These are phyloP conservation scores for Monosporascus sp. DNA, from an alignment of 2,329 filamentous ascomycete genomes.

Conservation along the genomic window DNA sequence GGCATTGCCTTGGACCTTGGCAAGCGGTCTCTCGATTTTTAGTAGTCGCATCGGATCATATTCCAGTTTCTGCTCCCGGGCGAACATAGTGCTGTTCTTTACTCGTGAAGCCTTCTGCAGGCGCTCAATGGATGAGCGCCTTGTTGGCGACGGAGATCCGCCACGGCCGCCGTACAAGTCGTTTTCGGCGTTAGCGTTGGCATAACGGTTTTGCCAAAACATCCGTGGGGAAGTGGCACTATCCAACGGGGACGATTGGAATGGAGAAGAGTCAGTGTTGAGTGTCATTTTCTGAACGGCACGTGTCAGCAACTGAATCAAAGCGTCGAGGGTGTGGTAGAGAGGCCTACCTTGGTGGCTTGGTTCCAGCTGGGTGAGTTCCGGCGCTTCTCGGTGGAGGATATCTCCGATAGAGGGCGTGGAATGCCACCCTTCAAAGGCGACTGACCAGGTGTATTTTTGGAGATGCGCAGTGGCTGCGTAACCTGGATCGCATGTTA, in stretches of 20 bases:
- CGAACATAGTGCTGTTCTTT: conserved; percentile 97
- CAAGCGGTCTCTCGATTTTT: conserved; percentile 75
- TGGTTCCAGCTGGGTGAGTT: conserved; percentile 93
- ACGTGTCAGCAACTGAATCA: conserved; percentile 23
- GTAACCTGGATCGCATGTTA: conserved; percentile 20
- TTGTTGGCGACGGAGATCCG: conserved; percentile 64
- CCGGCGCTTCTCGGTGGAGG: conserved; percentile 75
- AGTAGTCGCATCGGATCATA: conserved; percentile 80
- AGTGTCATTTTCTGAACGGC: conserved; percentile 57
- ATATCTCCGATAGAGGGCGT: conserved; percentile 83
- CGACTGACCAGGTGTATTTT: conserved; percentile 54
- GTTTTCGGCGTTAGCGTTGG: conserved; percentile 66
- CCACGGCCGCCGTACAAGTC: conserved; percentile 52
- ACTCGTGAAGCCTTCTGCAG: conserved; percentile 91
- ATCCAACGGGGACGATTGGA: conserved; percentile 76
- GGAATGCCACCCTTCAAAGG: conserved; percentile 60
- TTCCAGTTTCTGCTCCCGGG: conserved; percentile 84
- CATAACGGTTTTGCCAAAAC: conserved; percentile 83
- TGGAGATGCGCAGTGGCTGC: conserved; percentile 75
- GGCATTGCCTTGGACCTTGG: conserved; percentile 69
- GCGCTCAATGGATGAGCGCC: conserved; percentile 89
- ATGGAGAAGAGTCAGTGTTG: conserved; percentile 72
- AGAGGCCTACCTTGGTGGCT: conserved; percentile 56
- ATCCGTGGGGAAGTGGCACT: conserved; percentile 68
- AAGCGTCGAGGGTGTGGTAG: conserved; percentile 14